Evolutionary conservation across 1,284 basidiomycete genomes (phyloP), one percentile per base, ranked within the genome.

Genomic region (Melampsora abietis-canadensis): DNA sequence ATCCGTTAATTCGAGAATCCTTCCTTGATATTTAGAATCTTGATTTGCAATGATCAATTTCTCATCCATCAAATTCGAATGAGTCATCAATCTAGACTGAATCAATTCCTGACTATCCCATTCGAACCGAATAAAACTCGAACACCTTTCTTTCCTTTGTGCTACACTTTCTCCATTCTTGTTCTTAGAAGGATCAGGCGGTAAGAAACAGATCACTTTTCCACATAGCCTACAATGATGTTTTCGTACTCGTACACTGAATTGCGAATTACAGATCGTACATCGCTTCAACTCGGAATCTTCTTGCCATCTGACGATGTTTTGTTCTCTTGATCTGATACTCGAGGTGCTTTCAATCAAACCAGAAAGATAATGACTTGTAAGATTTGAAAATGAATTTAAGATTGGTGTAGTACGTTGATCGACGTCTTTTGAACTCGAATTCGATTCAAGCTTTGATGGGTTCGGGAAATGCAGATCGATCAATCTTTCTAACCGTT

Each of bases 151-250:
- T 27, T 24, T 37, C n/a, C 40, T 57, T n/a, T n/a, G 65, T 40
- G 4, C 2, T 40, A 7, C 4, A 7, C 10, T 10, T 40, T 40
- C 37, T 40, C 27, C 54, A 37, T 21, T 14, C 30, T 30, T 14
- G 51, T 54, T 37, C 44, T 37, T 21, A 27, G 30, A 21, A 15
- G 27, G 47, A 44, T 30, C 37, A 31, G 51, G 85, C 0, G 94
- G 93, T 2, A 96, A 85, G 0, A 94, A 91, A 80, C 95, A 98
- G 2, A 98, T 88, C 61, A 98, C 91, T 54, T 89, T 86, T 0
- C 95, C 95, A 78, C 95, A 98, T 6, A 98, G 84, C 10, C 96
- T 88, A 82, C 95, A 98, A 81, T 98, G 95, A 79, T 98, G 95
- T 83, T 96, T 96, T 19, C 95, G 88, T 76, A 93, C 95, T 0